Conservation (phyloP, 2,329 filamentous ascomycete species). For the Plectosphaerella cucumerina region DNA sequence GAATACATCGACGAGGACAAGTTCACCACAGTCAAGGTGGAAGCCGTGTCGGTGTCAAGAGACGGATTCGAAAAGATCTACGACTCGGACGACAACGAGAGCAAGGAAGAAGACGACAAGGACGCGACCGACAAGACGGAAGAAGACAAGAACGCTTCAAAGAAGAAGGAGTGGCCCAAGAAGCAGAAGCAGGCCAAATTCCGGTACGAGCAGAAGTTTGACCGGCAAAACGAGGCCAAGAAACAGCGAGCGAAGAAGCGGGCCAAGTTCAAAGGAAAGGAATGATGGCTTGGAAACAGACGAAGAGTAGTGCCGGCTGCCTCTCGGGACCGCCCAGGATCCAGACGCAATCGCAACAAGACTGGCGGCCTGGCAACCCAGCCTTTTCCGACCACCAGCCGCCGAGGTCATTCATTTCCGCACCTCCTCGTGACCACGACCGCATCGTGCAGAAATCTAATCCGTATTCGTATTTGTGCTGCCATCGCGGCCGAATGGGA, state of each 20-base stretch:
- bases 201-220: slow-evolving; percentile 83
- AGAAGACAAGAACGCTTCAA: slow-evolving; percentile 25
- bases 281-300: background rate
- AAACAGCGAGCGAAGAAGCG: slow-evolving; percentile 67
- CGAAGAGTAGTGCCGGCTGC: no score
- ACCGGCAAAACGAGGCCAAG: slow-evolving; percentile 68
- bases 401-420: no score
- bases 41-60: slow-evolving; percentile 76
- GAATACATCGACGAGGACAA: slow-evolving; percentile 96
- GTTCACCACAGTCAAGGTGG: slow-evolving; percentile 91
- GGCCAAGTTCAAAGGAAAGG: slow-evolving; percentile 18
- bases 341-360: no score
- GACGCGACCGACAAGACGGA: slow-evolving; percentile 24
- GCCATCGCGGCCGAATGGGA: no score
- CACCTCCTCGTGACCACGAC: no score
- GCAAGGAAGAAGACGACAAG: slow-evolving; percentile 24
- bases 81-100: slow-evolving; percentile 22
- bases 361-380: no score
- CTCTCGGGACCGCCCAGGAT: no score
- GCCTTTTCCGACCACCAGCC: no score
- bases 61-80: slow-evolving; percentile 61
- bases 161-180: slow-evolving; percentile 56
- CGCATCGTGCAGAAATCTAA: no score
- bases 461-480: no score
- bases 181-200: slow-evolving; percentile 83